Base-by-base conservation (phyloP, 2,329 filamentous ascomycete genomes). In the Curvularia hawaiiensis region DNA sequence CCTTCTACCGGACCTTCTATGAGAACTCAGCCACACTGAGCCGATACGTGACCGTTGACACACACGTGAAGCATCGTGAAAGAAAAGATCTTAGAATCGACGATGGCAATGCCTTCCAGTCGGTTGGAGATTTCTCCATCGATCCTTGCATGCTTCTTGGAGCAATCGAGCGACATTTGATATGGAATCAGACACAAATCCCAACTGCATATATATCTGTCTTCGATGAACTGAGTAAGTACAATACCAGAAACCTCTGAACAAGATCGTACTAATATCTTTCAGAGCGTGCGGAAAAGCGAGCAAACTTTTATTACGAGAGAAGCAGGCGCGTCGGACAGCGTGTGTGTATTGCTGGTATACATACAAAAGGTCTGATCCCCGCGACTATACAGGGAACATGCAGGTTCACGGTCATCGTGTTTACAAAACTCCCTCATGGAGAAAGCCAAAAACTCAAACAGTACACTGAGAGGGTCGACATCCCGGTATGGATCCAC, bases 11-110 rank as follows among this genome's bases (percentile, higher is more conserved):
- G 2, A 58, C 56, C 0, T 56, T 51, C 14, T 62, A 61, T 33
- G 64, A 69, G 14, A 52, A 31, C 0, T 64, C 62, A 2, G 52
- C 48, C 1, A 68, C 66, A 1, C 40, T 66, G 26, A 59, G 62
- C 22, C 14, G 35, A 2, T 63, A 46, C 31, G 58, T 63, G 0
- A 54, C 45, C 33, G 59, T 51, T 7, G 52, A 66, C 14, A 64
- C 49, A 0, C 63, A 68, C 28, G 12, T 47, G 0, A 54, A 60
- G n/a, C 56, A 66, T 18, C 53, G 57, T 0, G 57, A 61, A 4
- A 22, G 30, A 5, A 51, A 50, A 1, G 12, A 57, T 3, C 41
- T 66, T 1, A 59, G 50, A 28, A 24, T 66, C 9, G 3, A 26
- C 0, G 39, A 52, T 1, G 44, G 30, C 0, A 55, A 60, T 8